These are phyloP conservation scores for Cephaloascus fragrans DNA, from an alignment of 805 yeast species.

Conservation along the genomic window DNA sequence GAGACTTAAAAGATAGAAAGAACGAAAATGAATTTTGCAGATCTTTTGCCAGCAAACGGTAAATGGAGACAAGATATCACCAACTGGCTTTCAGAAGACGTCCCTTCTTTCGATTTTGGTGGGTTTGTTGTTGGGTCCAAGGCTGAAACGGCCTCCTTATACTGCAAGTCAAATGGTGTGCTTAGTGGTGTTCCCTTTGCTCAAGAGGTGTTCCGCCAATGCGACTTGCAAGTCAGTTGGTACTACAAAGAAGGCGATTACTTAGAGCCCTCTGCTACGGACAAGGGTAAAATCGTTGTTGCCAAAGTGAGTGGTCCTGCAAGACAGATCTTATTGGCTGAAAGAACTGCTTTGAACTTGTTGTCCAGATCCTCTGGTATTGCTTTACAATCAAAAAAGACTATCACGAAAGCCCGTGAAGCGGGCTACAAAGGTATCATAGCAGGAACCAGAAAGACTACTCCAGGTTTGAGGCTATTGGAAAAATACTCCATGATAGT, in stretches of 20 bases:
- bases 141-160: slow-evolving; percentile 61
- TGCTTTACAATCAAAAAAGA: slow-evolving; percentile 61
- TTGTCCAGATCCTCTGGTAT: slow-evolving; percentile 80
- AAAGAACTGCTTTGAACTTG: slow-evolving; percentile 76
- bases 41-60: slow-evolving; percentile 67
- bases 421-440: slow-evolving; percentile 72
- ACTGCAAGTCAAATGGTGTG: slow-evolving; percentile 74
- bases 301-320: slow-evolving; percentile 79
- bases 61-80: slow-evolving; percentile 76
- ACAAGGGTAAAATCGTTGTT: slow-evolving; percentile 53
- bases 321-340: slow-evolving; percentile 69
- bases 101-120: slow-evolving; percentile 90
- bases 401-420: slow-evolving; percentile 51
- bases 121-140: slow-evolving; percentile 89
- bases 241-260: slow-evolving; percentile 56
- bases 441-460: slow-evolving; percentile 96
- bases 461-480: slow-evolving; percentile 83
- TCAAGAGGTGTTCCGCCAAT: slow-evolving; percentile 70
- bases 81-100: slow-evolving; percentile 75
- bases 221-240: slow-evolving; percentile 70
- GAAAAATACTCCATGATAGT: slow-evolving; percentile 93
- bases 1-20: no score
- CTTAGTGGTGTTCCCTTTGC: slow-evolving; percentile 88
- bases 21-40: no score
- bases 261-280: slow-evolving; percentile 28